Conservation (phyloP, 164 flowering plant species). For the Malania oleifera region DNA sequence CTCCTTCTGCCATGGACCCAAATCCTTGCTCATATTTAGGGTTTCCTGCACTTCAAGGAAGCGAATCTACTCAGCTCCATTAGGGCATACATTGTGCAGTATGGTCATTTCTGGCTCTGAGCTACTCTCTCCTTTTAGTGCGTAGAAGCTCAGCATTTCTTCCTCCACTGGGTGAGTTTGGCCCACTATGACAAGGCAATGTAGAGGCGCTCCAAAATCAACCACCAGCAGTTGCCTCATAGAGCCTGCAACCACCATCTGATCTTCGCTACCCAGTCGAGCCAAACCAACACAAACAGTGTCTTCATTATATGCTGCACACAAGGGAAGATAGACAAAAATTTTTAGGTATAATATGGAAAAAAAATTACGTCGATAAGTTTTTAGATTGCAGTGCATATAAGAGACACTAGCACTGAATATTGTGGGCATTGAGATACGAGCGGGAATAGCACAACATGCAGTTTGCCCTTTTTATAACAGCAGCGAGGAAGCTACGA, state of each 20-base stretch:
- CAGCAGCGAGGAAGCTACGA: no score
- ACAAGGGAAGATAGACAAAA: not conserved
- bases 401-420: no score
- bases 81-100: no score
- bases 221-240: conserved; percentile 59
- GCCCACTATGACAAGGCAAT: conserved; percentile 86
- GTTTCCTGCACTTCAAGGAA: no score
- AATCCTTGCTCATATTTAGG: no score
- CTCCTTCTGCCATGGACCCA: no score
- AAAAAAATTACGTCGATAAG: no score
- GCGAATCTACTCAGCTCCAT: no score
- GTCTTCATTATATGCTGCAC: conserved; percentile 62
- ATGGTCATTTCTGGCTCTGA: no score
- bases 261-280: conserved; percentile 85
- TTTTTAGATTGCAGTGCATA: not conserved
- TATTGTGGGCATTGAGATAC: no score
- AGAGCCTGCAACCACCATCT: conserved; percentile 67
- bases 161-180: conserved; percentile 81
- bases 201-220: conserved; percentile 87
- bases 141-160: conserved; percentile 74
- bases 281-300: conserved; percentile 84
- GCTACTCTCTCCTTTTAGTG: conserved; percentile 15
- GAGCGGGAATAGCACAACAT: no score
- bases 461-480: no score
- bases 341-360: not conserved